Evolutionary conservation across 2,329 filamentous ascomycete species (phyloP).

Genomic region (Pseudogymnoascus sp.): DNA sequence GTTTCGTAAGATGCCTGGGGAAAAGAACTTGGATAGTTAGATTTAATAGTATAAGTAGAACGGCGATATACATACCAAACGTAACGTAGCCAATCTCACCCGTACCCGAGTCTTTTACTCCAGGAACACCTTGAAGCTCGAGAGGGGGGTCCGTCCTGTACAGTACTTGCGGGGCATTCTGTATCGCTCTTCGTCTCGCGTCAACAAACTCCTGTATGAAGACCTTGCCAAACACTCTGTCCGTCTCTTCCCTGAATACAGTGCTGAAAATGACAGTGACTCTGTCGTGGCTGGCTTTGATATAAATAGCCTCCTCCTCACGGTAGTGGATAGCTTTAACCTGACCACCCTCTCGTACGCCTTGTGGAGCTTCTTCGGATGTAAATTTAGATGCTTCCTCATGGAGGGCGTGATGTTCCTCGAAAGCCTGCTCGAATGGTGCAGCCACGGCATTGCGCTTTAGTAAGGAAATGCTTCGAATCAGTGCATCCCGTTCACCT

Average conservation of each 20-base stretch:
- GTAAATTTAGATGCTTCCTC: slow-evolving; percentile 90
- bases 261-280: slow-evolving; percentile 99
- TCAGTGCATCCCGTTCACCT: slow-evolving; percentile 81
- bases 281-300: slow-evolving; percentile 94
- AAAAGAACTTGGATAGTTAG: slow-evolving; percentile 64
- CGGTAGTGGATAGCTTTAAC: slow-evolving; percentile 97
- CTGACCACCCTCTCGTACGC: slow-evolving; percentile 78
- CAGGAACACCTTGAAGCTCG: slow-evolving; percentile 79
- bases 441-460: slow-evolving; percentile 99
- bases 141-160: slow-evolving; percentile 93
- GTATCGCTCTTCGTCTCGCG: slow-evolving; percentile 85
- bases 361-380: slow-evolving; percentile 87
- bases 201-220: slow-evolving; percentile 99
- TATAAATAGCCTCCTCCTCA: slow-evolving; percentile 97
- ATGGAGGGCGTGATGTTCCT: slow-evolving; percentile 79
- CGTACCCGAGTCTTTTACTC: slow-evolving; percentile 66
- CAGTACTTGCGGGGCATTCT: slow-evolving; percentile 95
- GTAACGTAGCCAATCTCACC: slow-evolving; percentile 96
- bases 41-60: slow-evolving; percentile 15
- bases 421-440: slow-evolving; percentile 93
- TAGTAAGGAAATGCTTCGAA: slow-evolving; percentile 79
- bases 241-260: slow-evolving; percentile 94
- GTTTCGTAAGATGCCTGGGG: slow-evolving; percentile 83
- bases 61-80: slow-evolving; percentile 58
- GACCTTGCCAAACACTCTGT: slow-evolving; percentile 94